Conservation (phyloP, 208 protist genomes). For the Angomonas ambiguus region DNA sequence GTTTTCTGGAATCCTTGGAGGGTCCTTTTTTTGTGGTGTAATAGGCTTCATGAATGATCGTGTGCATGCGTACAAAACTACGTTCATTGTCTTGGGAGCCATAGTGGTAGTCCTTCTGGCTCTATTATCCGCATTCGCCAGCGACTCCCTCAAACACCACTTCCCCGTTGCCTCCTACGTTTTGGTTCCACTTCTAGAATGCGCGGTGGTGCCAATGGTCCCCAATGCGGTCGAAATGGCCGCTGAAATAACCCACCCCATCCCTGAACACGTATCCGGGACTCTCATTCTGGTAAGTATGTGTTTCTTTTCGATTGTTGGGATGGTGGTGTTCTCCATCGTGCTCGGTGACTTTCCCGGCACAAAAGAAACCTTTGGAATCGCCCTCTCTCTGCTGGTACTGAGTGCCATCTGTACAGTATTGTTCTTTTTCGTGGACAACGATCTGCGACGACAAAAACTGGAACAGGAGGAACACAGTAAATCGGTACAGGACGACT, state of each 20-base stretch:
- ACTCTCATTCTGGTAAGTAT: constrained; percentile 21
- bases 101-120: constrained; percentile 18
- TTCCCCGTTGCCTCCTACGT: constrained; percentile 21
- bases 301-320: constrained; percentile 17
- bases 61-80: constrained; percentile 30
- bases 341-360: constrained; percentile 20
- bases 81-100: constrained; percentile 14
- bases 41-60: constrained; percentile 30
- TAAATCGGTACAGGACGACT: no score
- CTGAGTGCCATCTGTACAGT: neutral
- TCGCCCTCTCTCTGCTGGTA: neutral
- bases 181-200: constrained; percentile 31
- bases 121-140: constrained; percentile 12
- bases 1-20: constrained; percentile 40
- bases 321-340: constrained; percentile 20
- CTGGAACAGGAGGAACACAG: neutral
- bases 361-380: constrained; percentile 5
- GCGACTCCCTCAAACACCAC: neutral
- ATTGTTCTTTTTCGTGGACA: neutral
- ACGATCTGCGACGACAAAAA: neutral
- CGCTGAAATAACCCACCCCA: constrained; percentile 53
- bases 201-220: constrained; percentile 36
- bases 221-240: constrained; percentile 48
- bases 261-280: constrained; percentile 30
- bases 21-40: constrained; percentile 26